Evolutionary conservation across 2,329 filamentous ascomycete species (phyloP).

Genomic region (Akanthomyces dipterigenus): DNA sequence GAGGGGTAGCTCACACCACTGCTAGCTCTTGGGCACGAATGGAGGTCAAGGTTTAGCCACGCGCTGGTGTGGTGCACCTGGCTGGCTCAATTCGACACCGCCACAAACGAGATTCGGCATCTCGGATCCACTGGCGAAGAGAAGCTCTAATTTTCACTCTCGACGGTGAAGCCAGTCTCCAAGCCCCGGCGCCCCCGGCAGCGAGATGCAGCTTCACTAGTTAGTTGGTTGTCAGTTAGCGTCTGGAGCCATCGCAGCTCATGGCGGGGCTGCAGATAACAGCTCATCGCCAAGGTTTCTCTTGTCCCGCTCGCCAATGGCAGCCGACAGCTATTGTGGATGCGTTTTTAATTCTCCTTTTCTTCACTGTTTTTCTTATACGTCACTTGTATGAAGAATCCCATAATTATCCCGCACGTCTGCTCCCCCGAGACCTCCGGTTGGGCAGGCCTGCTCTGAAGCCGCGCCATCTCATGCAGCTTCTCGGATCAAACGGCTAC

Average conservation of each 20-base stretch:
- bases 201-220: background rate
- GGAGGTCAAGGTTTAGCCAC: background rate
- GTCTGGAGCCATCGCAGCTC: background rate
- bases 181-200: background rate
- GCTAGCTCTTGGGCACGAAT: background rate
- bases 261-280: background rate
- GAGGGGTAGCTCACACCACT: background rate
- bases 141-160: background rate
- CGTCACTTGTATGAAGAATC: background rate
- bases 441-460: background rate
- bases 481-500: constrained; percentile 7
- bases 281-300: background rate
- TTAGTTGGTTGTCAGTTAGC: background rate
- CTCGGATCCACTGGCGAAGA: background rate
- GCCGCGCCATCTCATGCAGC: background rate
- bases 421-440: background rate
- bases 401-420: background rate
- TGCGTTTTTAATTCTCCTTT: background rate
- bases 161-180: no score
- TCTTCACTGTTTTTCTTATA: background rate
- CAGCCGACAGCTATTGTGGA: background rate
- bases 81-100: background rate
- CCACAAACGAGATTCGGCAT: background rate
- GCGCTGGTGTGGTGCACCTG: background rate
- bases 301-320: background rate